phyloP scores from a whole-genome alignment of 2,329 filamentous ascomycete genomes.

The Neofusicoccum ribis region DNA sequence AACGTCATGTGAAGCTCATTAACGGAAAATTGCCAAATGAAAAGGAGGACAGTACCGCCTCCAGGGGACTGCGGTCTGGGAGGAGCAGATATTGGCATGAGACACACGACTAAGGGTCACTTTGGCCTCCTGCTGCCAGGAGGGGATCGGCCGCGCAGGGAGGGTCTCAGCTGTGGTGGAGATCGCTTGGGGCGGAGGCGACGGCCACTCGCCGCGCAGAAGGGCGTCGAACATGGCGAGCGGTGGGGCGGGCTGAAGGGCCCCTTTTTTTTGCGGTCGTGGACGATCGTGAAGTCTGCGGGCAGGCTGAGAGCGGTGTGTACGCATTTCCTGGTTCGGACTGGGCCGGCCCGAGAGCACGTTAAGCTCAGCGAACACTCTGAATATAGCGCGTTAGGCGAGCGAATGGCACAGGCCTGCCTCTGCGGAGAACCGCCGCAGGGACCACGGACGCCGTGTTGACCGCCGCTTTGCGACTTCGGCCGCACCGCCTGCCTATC shows the following conservation, averaged over 20 bases:
- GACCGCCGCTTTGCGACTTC: slow-evolving; percentile 12
- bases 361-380: slow-evolving; percentile 7
- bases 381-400: slow-evolving; percentile 1
- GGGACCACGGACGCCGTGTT: not conserved
- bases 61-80: slow-evolving; percentile 4
- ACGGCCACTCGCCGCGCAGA: slow-evolving; percentile 2
- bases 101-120: slow-evolving; percentile 18
- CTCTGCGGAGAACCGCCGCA: slow-evolving; percentile 5
- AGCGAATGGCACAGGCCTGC: not conserved
- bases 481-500: slow-evolving; percentile 8
- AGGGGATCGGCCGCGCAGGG: slow-evolving; percentile 13
- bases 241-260: slow-evolving; percentile 1
- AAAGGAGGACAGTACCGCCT: slow-evolving; percentile 9
- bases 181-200: slow-evolving; percentile 12
- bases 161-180: slow-evolving; percentile 13
- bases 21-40: slow-evolving; percentile 16
- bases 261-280: not conserved
- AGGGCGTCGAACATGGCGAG: slow-evolving; percentile 10
- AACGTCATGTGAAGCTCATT: slow-evolving; percentile 19
- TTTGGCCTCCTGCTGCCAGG: slow-evolving; percentile 10
- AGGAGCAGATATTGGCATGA: slow-evolving; percentile 20
- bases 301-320: slow-evolving; percentile 15
- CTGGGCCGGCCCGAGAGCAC: slow-evolving; percentile 12
- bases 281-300: slow-evolving; percentile 7
- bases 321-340: slow-evolving; percentile 9